Percentiles rank a stretch among this genome's conserved stretches.
These are phyloP conservation scores for Coemansia sp. DNA, from an alignment of 192 early-diverging fungal species.

Conservation along the genomic window DNA sequence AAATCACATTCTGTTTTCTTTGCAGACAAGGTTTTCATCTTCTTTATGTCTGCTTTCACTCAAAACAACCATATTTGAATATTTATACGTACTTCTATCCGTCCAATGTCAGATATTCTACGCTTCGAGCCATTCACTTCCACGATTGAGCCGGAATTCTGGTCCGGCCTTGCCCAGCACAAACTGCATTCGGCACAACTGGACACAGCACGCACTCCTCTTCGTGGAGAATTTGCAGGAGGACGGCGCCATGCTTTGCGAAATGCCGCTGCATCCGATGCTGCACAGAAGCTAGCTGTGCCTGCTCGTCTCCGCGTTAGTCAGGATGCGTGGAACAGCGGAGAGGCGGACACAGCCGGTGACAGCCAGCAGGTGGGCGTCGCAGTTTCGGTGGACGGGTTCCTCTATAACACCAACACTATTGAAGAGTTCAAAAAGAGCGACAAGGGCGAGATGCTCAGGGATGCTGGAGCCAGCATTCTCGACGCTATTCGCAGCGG, in stretches of 20 bases:
- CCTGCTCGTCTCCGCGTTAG: conserved; percentile 65
- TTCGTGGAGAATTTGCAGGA: conserved; percentile 67
- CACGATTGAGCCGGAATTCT: conserved; percentile 87
- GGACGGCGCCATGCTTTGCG: conserved; percentile 58
- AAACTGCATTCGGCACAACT: conserved; percentile 85
- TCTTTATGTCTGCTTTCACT: too few relatives aligned
- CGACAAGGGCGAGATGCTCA: conserved; percentile 73
- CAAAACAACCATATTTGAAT: too few relatives aligned
- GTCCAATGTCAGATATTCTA: conserved; percentile 54
- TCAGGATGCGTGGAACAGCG: conserved; percentile 7
- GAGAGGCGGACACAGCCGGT: not conserved
- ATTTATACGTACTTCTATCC: not conserved
- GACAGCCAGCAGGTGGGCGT: conserved; percentile 8
- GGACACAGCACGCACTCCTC: conserved; percentile 59
- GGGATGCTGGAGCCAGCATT: conserved; percentile 39
- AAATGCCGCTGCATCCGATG: conserved; percentile 15
- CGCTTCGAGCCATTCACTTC: conserved; percentile 85
- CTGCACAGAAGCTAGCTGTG: conserved; percentile 40
- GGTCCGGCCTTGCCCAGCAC: conserved; percentile 75
- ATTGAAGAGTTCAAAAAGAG: conserved; percentile 84
- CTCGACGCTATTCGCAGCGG: conserved; percentile 72
- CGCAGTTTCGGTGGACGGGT: conserved; percentile 19
- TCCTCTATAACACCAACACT: conserved; percentile 89
- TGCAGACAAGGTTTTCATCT: too few relatives aligned
- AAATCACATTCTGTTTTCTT: too few relatives aligned